Conservation (phyloP, 2,329 filamentous ascomycete genomes). For the Arthrobotrys sphaeroides region DNA sequence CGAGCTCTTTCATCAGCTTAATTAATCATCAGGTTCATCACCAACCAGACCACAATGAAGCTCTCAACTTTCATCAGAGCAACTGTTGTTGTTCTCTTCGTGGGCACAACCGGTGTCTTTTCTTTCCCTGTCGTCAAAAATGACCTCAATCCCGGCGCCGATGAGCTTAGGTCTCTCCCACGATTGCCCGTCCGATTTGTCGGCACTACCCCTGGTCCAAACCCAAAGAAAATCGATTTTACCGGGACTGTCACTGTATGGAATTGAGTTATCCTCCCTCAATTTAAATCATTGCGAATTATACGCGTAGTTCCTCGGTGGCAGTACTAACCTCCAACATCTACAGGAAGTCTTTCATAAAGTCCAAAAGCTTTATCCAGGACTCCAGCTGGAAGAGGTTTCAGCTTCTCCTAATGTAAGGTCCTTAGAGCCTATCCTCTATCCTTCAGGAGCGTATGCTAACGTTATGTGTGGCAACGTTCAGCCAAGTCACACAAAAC, state of each 20-base stretch:
- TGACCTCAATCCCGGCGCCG: too few species aligned
- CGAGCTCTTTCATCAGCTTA: too few species aligned
- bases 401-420: not conserved
- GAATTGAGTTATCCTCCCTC: not conserved
- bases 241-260: not conserved
- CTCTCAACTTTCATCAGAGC: too few species aligned
- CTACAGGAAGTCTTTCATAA: not conserved
- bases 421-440: not conserved
- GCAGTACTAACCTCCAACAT: not conserved
- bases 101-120: too few species aligned
- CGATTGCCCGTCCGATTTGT: too few species aligned
- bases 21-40: too few species aligned
- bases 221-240: not conserved
- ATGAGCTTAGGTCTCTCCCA: too few species aligned
- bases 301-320: too few species aligned
- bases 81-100: too few species aligned
- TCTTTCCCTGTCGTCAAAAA: too few species aligned
- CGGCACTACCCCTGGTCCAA: not conserved
- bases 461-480: not conserved
- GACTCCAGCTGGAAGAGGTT: not conserved
- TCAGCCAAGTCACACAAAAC: not conserved
- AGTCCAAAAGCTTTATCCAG: not conserved
- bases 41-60: too few species aligned
- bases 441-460: not conserved
- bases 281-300: not conserved